Conservation (phyloP, 2,329 filamentous ascomycete species). For the Epichloe hybrida region DNA sequence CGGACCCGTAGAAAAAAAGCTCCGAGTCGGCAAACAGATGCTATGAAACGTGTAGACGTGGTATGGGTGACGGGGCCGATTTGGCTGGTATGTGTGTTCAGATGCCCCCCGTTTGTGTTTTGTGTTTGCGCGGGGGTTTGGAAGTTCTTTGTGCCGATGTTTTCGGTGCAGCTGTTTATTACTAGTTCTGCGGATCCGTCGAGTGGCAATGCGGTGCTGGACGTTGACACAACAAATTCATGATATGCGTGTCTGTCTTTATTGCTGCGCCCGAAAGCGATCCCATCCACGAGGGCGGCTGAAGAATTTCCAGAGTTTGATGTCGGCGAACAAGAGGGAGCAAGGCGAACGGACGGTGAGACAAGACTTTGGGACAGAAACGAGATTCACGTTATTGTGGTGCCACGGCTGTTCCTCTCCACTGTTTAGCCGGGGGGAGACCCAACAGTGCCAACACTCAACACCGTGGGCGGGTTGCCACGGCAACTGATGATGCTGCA, state of each 20-base stretch:
- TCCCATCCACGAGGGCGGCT: not conserved
- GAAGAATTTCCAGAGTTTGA: not conserved
- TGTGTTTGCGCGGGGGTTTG: not conserved
- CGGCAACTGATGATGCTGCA: not conserved
- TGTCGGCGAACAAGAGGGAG: not conserved
- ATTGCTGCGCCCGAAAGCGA: not conserved
- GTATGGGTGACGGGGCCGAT: not conserved
- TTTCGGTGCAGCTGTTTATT: not conserved
- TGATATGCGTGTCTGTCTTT: slow-evolving; percentile 1
- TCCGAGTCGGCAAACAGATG: not conserved
- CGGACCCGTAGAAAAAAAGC: not conserved
- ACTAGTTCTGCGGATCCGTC: not conserved
- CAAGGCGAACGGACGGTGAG: too few relatives aligned
- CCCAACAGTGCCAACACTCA: not conserved
- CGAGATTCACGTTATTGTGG: not conserved
- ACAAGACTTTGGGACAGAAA: not conserved
- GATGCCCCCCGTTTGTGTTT: not conserved
- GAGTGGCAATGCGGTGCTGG: not conserved
- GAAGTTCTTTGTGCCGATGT: not conserved
- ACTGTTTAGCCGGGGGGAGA: not conserved
- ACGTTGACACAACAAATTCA: not conserved
- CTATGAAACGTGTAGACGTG: not conserved
- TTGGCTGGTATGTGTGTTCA: not conserved
- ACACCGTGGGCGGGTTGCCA: not conserved
- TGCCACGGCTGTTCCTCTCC: not conserved